Conservation (phyloP, 768 basidiomycete genomes). For the Lactifluus rugatus region DNA sequence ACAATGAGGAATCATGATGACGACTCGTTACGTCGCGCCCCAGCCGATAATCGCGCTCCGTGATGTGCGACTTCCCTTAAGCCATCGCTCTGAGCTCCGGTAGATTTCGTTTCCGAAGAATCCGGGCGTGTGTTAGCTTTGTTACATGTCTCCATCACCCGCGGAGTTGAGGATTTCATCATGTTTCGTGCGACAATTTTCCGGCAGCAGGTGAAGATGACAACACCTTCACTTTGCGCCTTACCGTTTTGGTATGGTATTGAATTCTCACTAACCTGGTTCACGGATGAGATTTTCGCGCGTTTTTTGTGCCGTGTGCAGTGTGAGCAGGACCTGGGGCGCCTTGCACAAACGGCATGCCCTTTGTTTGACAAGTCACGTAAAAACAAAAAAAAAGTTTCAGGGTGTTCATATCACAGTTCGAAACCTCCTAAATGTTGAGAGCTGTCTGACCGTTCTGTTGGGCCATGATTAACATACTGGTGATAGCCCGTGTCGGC, state of each 20-base stretch:
- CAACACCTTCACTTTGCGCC: background rate
- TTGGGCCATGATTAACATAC: constrained; percentile 5
- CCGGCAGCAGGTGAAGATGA: constrained; percentile 1
- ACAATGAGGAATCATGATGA: background rate
- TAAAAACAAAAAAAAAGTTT: constrained; percentile 1
- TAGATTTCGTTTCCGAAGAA: background rate
- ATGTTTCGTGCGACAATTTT: constrained; percentile 1
- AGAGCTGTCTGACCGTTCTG: background rate
- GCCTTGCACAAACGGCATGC: constrained; percentile 7
- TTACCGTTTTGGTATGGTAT: background rate
- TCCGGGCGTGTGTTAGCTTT: background rate
- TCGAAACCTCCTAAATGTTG: constrained; percentile 1
- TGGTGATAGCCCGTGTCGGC: constrained; percentile 6
- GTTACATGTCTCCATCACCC: background rate
- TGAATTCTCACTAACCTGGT: background rate
- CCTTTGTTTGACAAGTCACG: constrained; percentile 3
- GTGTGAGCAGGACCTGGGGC: background rate
- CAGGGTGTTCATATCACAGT: constrained; percentile 5
- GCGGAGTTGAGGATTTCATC: constrained; percentile 6
- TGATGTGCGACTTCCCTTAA: background rate
- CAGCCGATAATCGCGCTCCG: constrained; percentile 4
- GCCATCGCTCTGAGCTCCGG: background rate
- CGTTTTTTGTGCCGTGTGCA: background rate
- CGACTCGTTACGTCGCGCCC: background rate
- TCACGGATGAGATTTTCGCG: background rate